Conservation (phyloP, 306 rosid genomes). For the Luffa aegyptiaca region DNA sequence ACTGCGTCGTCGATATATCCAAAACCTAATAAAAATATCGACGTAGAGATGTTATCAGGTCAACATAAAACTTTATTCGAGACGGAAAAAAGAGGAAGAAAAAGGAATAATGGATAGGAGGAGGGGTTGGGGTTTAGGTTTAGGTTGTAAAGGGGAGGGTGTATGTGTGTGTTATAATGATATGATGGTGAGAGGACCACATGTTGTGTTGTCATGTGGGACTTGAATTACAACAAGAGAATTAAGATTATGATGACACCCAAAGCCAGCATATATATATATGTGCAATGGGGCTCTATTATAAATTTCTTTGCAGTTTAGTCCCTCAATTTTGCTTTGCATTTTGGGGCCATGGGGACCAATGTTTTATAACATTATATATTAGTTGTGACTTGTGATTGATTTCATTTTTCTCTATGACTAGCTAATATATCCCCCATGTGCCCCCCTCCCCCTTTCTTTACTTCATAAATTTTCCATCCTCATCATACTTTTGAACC, state of each 20-base stretch:
- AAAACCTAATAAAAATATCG: neutral
- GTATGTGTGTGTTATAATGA: neutral
- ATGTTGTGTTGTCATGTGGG: conserved; percentile 8
- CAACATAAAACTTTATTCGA: too few species aligned
- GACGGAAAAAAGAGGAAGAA: neutral
- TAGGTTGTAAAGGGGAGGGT: conserved; percentile 1
- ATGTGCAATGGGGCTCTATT: too few species aligned
- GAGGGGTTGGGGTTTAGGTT: neutral
- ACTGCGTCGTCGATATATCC: too few species aligned
- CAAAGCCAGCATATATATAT: neutral
- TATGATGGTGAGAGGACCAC: conserved; percentile 7
- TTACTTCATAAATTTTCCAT: neutral
- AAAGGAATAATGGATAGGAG: neutral
- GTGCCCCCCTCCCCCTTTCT: neutral
- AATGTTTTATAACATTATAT: neutral
- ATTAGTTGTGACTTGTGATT: neutral
- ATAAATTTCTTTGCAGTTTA: neutral
- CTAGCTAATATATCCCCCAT: neutral
- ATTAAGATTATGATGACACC: conserved; percentile 1
- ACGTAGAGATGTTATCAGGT: neutral
- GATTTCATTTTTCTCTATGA: neutral
- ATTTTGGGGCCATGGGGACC: neutral
- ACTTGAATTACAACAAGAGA: neutral
- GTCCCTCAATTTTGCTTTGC: neutral
- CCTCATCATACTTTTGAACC: neutral